Evolutionary conservation across 2,329 filamentous ascomycete species (phyloP).

Genomic region (Penicillium psychrosexuale): DNA sequence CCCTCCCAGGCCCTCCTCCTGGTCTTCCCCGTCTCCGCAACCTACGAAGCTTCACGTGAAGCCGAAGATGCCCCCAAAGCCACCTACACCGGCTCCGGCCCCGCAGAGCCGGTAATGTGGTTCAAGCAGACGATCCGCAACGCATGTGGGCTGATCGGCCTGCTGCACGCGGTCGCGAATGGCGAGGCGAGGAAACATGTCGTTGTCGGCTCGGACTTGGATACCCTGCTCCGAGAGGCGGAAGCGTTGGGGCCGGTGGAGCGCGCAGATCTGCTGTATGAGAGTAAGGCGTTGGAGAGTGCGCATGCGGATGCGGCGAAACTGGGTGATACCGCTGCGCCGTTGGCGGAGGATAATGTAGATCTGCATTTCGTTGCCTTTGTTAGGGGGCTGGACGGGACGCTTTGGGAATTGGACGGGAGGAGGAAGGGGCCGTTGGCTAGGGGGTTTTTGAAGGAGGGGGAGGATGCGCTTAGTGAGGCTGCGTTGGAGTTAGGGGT

Average conservation of each 20-base stretch:
- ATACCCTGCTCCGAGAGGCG: slow-evolving; percentile 65
- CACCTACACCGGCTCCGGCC: slow-evolving; percentile 67
- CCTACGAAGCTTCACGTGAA: slow-evolving; percentile 73
- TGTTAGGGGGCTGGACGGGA: slow-evolving; percentile 69
- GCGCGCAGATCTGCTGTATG: slow-evolving; percentile 72
- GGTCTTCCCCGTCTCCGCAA: slow-evolving; percentile 79
- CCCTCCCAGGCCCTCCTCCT: slow-evolving; percentile 85
- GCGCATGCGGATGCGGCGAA: slow-evolving; percentile 77
- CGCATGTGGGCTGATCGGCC: slow-evolving; percentile 84
- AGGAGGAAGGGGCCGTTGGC: slow-evolving; percentile 69
- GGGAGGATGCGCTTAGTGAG: slow-evolving; percentile 71
- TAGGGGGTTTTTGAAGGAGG: slow-evolving; percentile 56
- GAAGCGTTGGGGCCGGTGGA: slow-evolving; percentile 63
- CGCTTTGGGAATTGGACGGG: slow-evolving; percentile 80
- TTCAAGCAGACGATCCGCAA: slow-evolving; percentile 94
- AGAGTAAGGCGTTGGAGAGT: slow-evolving; percentile 68
- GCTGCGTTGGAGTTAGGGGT: slow-evolving; percentile 71
- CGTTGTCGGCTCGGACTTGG: slow-evolving; percentile 46
- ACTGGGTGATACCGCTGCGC: slow-evolving; percentile 74
- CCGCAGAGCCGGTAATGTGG: slow-evolving; percentile 77
- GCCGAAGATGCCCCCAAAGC: slow-evolving; percentile 65
- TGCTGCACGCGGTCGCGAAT: slow-evolving; percentile 80
- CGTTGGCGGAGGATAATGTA: slow-evolving; percentile 73
- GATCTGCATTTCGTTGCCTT: slow-evolving; percentile 97
- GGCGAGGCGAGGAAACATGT: slow-evolving; percentile 66